Conservation (phyloP, 192 early-diverging fungal genomes). For the Chytriomyces confervae region DNA sequence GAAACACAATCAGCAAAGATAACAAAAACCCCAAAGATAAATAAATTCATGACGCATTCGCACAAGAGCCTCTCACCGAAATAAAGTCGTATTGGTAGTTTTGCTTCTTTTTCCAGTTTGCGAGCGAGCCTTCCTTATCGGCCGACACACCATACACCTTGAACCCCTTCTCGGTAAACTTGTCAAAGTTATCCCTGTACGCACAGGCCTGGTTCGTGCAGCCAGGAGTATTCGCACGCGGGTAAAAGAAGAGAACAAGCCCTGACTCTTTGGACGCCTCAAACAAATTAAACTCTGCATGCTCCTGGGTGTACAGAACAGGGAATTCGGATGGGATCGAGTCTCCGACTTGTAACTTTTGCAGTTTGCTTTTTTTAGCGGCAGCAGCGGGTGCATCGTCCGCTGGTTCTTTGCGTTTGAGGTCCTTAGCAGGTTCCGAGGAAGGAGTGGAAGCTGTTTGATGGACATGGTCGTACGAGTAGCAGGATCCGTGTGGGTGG, state of each 20-base stretch:
- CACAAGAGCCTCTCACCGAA: conserved; percentile 14
- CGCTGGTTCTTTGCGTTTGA: conserved; percentile 24
- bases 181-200: conserved; percentile 38
- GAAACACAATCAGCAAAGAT: too few species aligned
- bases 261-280: conserved; percentile 36
- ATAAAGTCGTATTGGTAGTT: conserved; percentile 40
- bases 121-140: conserved; percentile 31
- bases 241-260: conserved; percentile 47
- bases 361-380: conserved; percentile 9
- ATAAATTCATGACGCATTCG: background rate
- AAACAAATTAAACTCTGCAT: conserved; percentile 14
- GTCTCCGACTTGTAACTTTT: conserved; percentile 26
- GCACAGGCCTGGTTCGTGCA: conserved; percentile 48
- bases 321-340: conserved; percentile 22
- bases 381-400: conserved; percentile 9
- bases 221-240: conserved; percentile 46
- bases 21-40: too few species aligned
- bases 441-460: background rate
- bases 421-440: background rate
- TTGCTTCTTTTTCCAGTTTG: conserved; percentile 40
- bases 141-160: conserved; percentile 44
- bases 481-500: background rate
- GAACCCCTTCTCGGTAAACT: conserved; percentile 38
- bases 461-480: conserved; percentile 10
- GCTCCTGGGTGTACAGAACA: conserved; percentile 21